Conservation (phyloP, 2,329 filamentous ascomycete genomes). For the Colletotrichum sp. region DNA sequence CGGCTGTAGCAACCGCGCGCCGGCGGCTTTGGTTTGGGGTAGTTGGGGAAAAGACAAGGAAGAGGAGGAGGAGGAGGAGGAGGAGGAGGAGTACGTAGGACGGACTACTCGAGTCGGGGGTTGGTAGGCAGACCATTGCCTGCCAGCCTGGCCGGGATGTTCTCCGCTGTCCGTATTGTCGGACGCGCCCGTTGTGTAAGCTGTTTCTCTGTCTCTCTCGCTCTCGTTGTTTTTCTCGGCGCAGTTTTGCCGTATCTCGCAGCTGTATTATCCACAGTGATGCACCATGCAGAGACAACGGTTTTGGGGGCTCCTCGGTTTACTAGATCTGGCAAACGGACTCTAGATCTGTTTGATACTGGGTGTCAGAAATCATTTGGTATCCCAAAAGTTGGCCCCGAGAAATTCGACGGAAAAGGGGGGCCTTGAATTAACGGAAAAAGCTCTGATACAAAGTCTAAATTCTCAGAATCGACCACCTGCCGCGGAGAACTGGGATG, state of each 20-base stretch:
- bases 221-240: neutral
- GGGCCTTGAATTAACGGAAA: neutral
- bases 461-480: constrained; percentile 1
- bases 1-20: neutral
- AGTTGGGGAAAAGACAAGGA: constrained; percentile 5
- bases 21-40: neutral
- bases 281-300: neutral
- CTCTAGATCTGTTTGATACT: neutral
- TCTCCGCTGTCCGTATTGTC: neutral
- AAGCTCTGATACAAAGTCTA: constrained; percentile 2
- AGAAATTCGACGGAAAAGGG: neutral
- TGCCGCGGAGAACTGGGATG: neutral
- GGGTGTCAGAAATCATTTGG: neutral
- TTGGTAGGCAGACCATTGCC: neutral
- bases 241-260: neutral
- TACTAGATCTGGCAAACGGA: neutral
- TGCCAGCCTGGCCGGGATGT: neutral
- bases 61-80: neutral
- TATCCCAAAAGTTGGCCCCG: neutral
- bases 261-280: constrained; percentile 1
- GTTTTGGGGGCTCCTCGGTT: neutral
- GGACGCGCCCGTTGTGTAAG: neutral
- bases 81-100: neutral
- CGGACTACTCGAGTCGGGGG: neutral
- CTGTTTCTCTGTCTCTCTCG: neutral